These are phyloP conservation scores for Boletus reticulatus DNA, from an alignment of 768 basidiomycete species.

Conservation along the genomic window DNA sequence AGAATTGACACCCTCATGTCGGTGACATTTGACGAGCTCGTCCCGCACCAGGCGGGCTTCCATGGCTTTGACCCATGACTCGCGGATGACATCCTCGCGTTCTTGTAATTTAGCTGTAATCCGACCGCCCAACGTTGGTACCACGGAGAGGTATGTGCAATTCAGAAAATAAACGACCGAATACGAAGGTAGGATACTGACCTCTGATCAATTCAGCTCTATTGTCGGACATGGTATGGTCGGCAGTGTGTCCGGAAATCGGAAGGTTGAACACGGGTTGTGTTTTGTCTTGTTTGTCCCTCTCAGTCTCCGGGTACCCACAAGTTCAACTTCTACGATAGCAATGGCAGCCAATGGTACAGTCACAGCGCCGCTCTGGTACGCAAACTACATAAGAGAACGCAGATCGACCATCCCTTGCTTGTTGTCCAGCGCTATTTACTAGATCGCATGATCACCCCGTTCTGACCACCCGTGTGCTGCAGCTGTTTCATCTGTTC, in stretches of 20 bases:
- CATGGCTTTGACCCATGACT: constrained; percentile 95
- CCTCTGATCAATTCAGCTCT: constrained; percentile 34
- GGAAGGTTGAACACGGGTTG: background rate
- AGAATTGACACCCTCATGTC: constrained; percentile 88
- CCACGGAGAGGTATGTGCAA: background rate
- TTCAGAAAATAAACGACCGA: background rate
- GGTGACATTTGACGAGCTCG: constrained; percentile 87
- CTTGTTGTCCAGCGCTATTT: background rate
- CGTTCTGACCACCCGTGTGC: background rate
- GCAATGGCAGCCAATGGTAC: too few relatives aligned
- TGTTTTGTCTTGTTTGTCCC: constrained; percentile 10
- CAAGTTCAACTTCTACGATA: too few relatives aligned
- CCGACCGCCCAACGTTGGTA: background rate
- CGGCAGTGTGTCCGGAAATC: background rate
- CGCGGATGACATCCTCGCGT: constrained; percentile 76
- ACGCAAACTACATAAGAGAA: too few relatives aligned
- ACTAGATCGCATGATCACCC: constrained; percentile 1
- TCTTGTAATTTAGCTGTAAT: constrained; percentile 56
- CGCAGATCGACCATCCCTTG: background rate
- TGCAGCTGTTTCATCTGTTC: constrained; percentile 15
- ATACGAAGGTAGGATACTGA: constrained; percentile 9
- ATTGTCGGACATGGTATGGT: constrained; percentile 30
- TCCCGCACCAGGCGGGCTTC: constrained; percentile 86
- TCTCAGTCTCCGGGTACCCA: too few relatives aligned
- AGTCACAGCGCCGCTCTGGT: too few relatives aligned